phyloP scores from a whole-genome alignment of 441 rosid species.

The Euphorbia schlechtendalii region DNA sequence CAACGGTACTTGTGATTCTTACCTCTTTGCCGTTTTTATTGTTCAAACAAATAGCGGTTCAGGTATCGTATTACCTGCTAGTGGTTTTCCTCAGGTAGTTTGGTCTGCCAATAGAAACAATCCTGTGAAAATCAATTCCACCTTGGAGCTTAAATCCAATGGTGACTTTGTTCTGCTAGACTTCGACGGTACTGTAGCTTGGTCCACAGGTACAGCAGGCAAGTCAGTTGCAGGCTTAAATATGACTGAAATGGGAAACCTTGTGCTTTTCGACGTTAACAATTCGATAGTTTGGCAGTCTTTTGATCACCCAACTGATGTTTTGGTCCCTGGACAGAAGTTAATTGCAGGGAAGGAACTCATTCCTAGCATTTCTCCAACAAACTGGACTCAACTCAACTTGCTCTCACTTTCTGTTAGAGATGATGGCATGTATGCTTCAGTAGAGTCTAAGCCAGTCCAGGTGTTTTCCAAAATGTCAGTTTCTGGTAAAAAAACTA shows the following conservation, averaged over 20 bases:
- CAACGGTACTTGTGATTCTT: slow-evolving; percentile 12
- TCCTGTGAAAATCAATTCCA: too few relatives aligned
- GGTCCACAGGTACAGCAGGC: slow-evolving; percentile 12
- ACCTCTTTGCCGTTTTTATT: slow-evolving; percentile 23
- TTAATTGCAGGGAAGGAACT: too few relatives aligned
- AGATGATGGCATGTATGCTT: slow-evolving; percentile 5
- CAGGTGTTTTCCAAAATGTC: not conserved
- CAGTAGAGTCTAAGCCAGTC: slow-evolving; percentile 9
- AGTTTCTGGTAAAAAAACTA: slow-evolving; percentile 5
- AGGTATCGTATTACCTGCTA: not conserved
- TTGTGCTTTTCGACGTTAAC: slow-evolving; percentile 10
- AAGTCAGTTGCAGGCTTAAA: slow-evolving; percentile 16
- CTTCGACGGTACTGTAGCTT: slow-evolving; percentile 15
- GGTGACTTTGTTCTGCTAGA: slow-evolving; percentile 17
- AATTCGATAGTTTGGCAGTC: slow-evolving; percentile 11
- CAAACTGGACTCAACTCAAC: slow-evolving; percentile 9
- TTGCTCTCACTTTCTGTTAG: not conserved
- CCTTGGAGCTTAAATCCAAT: slow-evolving; percentile 3
- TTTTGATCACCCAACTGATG: too few relatives aligned
- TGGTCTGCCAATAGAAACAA: slow-evolving; percentile 21
- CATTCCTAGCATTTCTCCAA: slow-evolving; percentile 5
- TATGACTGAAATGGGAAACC: slow-evolving; percentile 10
- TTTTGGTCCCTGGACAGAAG: too few relatives aligned
- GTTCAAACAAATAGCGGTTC: slow-evolving; percentile 9
- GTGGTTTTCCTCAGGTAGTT: slow-evolving; percentile 16